These are phyloP conservation scores for Gossypium stocksii DNA, from an alignment of 345 rosid species.

Conservation along the genomic window DNA sequence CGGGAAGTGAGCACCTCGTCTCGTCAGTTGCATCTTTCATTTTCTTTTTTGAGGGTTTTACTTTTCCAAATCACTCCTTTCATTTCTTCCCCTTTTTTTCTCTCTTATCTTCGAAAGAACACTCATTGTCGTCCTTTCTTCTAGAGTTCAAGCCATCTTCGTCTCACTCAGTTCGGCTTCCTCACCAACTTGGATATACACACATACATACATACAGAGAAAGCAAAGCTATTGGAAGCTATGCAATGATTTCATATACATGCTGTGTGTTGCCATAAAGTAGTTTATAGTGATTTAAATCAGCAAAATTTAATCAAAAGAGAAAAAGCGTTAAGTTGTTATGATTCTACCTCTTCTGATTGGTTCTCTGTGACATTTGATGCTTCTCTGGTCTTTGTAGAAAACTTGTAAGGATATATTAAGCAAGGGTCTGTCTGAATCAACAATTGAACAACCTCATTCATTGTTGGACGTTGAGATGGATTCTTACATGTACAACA, in stretches of 20 bases:
- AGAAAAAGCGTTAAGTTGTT: slow-evolving; percentile 5
- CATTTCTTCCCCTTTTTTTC: too few relatives aligned
- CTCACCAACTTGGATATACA: neutral
- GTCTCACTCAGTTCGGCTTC: too few relatives aligned
- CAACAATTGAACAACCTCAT: slow-evolving; percentile 75
- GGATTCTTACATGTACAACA: slow-evolving; percentile 65
- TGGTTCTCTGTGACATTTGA: slow-evolving; percentile 34
- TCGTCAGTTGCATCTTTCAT: too few relatives aligned
- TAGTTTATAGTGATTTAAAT: slow-evolving; percentile 26
- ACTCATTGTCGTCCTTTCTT: too few relatives aligned
- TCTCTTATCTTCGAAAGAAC: too few relatives aligned
- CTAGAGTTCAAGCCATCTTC: too few relatives aligned
- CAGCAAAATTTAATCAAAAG: neutral
- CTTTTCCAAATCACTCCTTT: too few relatives aligned
- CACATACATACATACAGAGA: slow-evolving; percentile 1
- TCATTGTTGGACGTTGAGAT: slow-evolving; percentile 74
- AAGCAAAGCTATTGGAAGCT: slow-evolving; percentile 36
- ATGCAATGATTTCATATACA: slow-evolving; percentile 37
- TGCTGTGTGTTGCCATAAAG: slow-evolving; percentile 51
- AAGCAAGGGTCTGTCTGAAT: slow-evolving; percentile 58
- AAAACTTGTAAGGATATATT: slow-evolving; percentile 38
- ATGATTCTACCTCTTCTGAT: slow-evolving; percentile 14
- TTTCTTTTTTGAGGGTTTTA: too few relatives aligned
- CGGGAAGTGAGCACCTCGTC: too few relatives aligned
- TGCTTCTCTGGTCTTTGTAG: slow-evolving; percentile 45